These are phyloP conservation scores for Scheffersomyces spartinae DNA, from an alignment of 805 yeast species.

Conservation along the genomic window DNA sequence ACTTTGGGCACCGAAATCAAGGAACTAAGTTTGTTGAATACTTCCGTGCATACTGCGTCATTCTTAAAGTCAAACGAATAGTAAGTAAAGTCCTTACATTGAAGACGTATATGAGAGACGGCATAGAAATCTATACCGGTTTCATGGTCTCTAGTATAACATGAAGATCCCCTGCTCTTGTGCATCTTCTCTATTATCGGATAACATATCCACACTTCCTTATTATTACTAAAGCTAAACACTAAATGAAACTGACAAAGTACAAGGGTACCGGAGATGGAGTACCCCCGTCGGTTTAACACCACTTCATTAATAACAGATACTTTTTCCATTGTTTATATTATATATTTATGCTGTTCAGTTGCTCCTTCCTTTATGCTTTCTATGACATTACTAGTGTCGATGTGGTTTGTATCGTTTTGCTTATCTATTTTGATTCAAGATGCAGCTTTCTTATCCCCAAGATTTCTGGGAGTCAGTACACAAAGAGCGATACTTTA, in stretches of 20 bases:
- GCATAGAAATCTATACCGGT: conserved; percentile 21
- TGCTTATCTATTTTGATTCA: no score
- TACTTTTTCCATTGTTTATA: no score
- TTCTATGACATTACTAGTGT: no score
- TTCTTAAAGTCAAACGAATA: conserved; percentile 63
- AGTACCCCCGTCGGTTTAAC: conserved; percentile 42
- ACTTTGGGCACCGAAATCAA: conserved; percentile 45
- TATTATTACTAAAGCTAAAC: conserved; percentile 13
- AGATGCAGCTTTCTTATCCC: no score
- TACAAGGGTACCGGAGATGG: conserved; percentile 68
- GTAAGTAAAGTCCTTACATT: conserved; percentile 78
- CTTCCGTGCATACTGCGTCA: conserved; percentile 53
- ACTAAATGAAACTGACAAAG: conserved; percentile 58
- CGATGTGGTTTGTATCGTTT: no score
- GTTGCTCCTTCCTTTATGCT: no score
- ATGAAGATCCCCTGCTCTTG: conserved; percentile 43
- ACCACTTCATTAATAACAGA: conserved; percentile 52
- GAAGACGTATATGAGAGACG: conserved; percentile 50
- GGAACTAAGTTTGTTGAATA: conserved; percentile 57
- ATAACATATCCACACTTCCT: conserved; percentile 87
- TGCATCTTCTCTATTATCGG: conserved; percentile 64
- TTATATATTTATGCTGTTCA: no score
- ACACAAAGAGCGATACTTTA: no score
- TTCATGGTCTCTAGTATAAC: conserved; percentile 4
- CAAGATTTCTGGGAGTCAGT: no score